A percentile compares a stretch with the other conserved stretches of the same genome.
Conservation (phyloP, 2,329 filamentous ascomycete genomes). For the Cladosporium sphaerospermum region DNA sequence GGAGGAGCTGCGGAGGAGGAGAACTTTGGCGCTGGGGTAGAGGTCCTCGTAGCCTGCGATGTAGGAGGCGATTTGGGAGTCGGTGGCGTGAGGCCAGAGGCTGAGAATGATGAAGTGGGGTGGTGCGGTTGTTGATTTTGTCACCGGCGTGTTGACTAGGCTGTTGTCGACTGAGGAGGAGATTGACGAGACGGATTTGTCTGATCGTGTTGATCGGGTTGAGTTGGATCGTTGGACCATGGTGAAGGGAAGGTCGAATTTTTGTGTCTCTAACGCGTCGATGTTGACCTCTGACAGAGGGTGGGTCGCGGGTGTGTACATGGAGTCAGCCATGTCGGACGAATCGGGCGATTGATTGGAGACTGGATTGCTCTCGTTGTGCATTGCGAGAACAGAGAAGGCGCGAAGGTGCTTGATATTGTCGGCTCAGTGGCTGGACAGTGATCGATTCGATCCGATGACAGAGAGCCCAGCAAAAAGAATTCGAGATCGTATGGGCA, state of each 20-base stretch:
- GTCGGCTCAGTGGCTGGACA: constrained; percentile 5
- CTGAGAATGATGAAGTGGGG: constrained; percentile 23
- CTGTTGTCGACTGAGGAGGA: constrained; percentile 10
- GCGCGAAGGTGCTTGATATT: background rate
- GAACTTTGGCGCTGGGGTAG: constrained; percentile 21
- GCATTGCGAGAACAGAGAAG: background rate
- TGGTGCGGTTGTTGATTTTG: constrained; percentile 13
- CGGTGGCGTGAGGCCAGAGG: constrained; percentile 23
- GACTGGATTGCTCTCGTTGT: background rate
- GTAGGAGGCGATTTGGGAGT: constrained; percentile 23
- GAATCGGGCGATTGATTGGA: background rate
- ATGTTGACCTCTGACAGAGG: constrained; percentile 8
- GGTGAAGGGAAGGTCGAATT: constrained; percentile 2
- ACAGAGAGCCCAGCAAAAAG: background rate
- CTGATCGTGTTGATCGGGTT: constrained; percentile 9
- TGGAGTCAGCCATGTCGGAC: background rate
- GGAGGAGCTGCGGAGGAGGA: constrained; percentile 17
- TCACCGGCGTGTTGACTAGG: background rate
- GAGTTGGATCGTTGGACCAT: constrained; percentile 10
- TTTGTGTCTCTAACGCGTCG: constrained; percentile 7
- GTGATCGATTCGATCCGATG: background rate
- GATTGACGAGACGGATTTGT: constrained; percentile 6
- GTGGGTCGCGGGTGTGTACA: background rate
- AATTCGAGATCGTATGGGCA: constrained; percentile 1
- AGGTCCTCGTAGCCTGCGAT: constrained; percentile 22